These are phyloP conservation scores for Hypoxylon subgilvum DNA, from an alignment of 495 filamentous ascomycete genomes.

Conservation along the genomic window DNA sequence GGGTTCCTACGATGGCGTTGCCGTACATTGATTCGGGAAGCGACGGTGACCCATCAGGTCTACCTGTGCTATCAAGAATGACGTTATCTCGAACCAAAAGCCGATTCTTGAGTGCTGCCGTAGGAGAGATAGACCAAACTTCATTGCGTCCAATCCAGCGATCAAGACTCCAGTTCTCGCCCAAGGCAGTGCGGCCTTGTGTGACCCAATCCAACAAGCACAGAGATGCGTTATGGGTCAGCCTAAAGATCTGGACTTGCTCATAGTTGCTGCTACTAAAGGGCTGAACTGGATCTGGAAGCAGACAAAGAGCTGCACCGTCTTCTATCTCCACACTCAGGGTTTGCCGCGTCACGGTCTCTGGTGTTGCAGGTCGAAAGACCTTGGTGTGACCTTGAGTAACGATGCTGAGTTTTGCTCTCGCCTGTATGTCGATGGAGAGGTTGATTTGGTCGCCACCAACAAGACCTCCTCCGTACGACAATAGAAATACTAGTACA, in stretches of 20 bases:
- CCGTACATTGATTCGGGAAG: conserved; percentile 66
- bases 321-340: conserved; percentile 66
- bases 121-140: conserved; percentile 63
- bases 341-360: conserved; percentile 69
- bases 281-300: conserved; percentile 95
- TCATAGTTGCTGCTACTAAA: conserved; percentile 80
- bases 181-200: conserved; percentile 80
- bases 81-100: conserved; percentile 83
- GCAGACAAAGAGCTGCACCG: conserved; percentile 76
- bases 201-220: conserved; percentile 93
- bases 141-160: conserved; percentile 85
- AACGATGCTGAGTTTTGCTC: conserved; percentile 77
- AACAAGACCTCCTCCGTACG: conserved; percentile 92
- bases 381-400: conserved; percentile 97
- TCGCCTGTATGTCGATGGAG: conserved; percentile 64
- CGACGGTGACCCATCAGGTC: conserved; percentile 30
- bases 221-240: conserved; percentile 66
- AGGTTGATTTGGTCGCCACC: conserved; percentile 83
- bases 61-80: conserved; percentile 66
- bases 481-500: conserved; percentile 81
- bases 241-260: conserved; percentile 76
- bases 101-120: conserved; percentile 47
- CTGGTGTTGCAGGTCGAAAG: conserved; percentile 72
- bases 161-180: conserved; percentile 86
- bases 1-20: conserved; percentile 75